Evolutionary conservation across 2,329 filamentous ascomycete genomes (phyloP), one percentile per base, ranked within the genome.

Genomic region (Trichothecium roseum): DNA sequence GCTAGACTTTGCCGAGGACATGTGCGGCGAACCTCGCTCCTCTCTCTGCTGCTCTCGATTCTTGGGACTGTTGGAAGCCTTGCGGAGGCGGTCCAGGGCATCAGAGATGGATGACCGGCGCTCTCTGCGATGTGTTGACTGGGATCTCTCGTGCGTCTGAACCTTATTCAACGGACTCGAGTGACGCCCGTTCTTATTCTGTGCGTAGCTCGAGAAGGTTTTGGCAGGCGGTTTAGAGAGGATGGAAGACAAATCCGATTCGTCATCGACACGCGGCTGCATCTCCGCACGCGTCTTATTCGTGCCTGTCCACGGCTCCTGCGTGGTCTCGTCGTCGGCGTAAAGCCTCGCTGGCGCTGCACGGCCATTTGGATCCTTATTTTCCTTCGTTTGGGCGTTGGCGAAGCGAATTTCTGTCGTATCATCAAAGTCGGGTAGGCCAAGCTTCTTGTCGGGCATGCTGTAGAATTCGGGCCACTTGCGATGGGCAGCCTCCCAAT

Each of bases 181-280:
- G 28, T 57, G 51, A 29, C 53, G 59, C 10, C 44, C 38, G 27
- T 43, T 43, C 35, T 53, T 59, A 24, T 24, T 20, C 32, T 54
- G 57, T 15, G 42, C 35, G 20, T 49, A 36, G 20, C 46, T 48
- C 17, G 52, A 45, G 2, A 49, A 42, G 8, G 33, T 41, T 35
- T 50, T 49, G 14, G 45, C 51, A 2, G 62, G 60, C 10, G 63
- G 59, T 35, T 57, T 62, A 41, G 58, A 56, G 28, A 67, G 52
- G 22, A 64, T 50, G 17, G 57, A 62, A 7, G 68, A 70, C 27
- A 62, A 55, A 42, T 72, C 68, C 3, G 66, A 66, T 36, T 68
- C 68, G 50, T 63, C 65, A 36, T 73, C 67, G 26, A 70, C 69
- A 34, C 66, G 66, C 8, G 69, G 60, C 38, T 73, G 69, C 67